Evolutionary conservation across 306 rosid species (phyloP), one percentile per base, ranked within the genome.

Genomic region (Cicer judaicum): DNA sequence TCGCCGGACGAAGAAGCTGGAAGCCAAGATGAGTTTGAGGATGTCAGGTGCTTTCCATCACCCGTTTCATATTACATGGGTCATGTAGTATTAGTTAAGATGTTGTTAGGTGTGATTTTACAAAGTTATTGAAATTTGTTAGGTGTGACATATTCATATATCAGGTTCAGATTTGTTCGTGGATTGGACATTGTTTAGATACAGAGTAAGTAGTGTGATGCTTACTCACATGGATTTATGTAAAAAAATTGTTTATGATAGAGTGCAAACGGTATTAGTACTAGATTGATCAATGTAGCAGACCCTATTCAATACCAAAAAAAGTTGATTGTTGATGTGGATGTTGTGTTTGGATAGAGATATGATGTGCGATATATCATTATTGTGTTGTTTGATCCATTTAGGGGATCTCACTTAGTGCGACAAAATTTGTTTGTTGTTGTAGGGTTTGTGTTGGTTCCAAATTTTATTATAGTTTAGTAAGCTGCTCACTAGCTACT

Each of bases 1-100:
- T 80, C 80, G 9, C 57, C 80, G 0, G 70, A 81, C 19, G 53
- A 74, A 72, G 84, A 85, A 16, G 53, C 63, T 14, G 78, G 70
- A 68, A 76, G 38, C 62, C 65, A 64, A 29, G 80, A 81, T 60
- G 83, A 68, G 57, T 34, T 77, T 24, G 87, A 83, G 64, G 79
- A 64, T 64, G 53, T 24, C 69, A 86, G 92, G 88, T 90, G 44
- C 42, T 44, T 57, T 21, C 79, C 78, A 36, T 71, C 8, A 19
- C 34, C 47, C 57, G 14, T 49, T 83, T 79, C 73, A 8, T 62
- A 10, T 67, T 72, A n/a, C 55, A 48, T 41, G n/a, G 8, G 1
- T 67, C 10, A 46, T 67, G 42, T 29, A 4, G 38, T 52, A 10
- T 52, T 72, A 55, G 52, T 56, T 41, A 49, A 54, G 5, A 18